Evolutionary conservation across 2,329 filamentous ascomycete genomes (phyloP), one percentile per base, ranked within the genome.

Genomic region (Cadophora sp.): DNA sequence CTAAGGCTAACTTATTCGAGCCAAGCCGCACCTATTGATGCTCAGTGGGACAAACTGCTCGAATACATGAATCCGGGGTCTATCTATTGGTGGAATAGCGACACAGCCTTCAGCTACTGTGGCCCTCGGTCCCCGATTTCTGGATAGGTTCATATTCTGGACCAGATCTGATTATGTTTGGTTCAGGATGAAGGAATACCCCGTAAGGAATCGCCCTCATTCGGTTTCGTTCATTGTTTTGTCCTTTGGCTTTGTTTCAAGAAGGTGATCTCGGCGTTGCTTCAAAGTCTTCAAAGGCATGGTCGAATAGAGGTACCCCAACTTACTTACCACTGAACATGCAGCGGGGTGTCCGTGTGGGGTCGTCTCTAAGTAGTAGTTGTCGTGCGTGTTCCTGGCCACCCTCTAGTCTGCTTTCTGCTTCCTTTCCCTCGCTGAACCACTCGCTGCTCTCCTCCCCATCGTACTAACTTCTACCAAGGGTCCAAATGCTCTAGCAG

Each of bases 51-150:
- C 34, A 43, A 59, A 24, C 51, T 19, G 51, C 56, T 43, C n/a
- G 22, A 40, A 26, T 24, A 40, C 11, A 26, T 56, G 31, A 40
- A 40, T 37, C 22, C 34, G 22, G 37, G 22, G 9, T 24, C 0
- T 59, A 27, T 59, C 56, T 59, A 55, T 55, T 55, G 51, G 51
- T 31, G 51, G 51, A 31, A 31, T 31, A 55, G 51, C 27, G 27
- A 53, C 26, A 53, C 26, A 29, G 50, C 50, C 50, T 27, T 31
- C 50, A 53, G 26, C 50, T 53, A 53, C 3, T 22, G 43, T 7
- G 22, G 16, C 43, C 19, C 31, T 55, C 19, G n/a, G 51, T n/a
- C 51, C 51, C 27, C 51, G 27, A n/a, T 31, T n/a, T 16, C 27
- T 27, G 26, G 27, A 29, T 16, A 58, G 55, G n/a, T n/a, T n/a